A percentile compares a stretch with the other conserved stretches of the same genome.
Conservation (phyloP, 345 rosid genomes). For the Odontarrhena argentea region DNA sequence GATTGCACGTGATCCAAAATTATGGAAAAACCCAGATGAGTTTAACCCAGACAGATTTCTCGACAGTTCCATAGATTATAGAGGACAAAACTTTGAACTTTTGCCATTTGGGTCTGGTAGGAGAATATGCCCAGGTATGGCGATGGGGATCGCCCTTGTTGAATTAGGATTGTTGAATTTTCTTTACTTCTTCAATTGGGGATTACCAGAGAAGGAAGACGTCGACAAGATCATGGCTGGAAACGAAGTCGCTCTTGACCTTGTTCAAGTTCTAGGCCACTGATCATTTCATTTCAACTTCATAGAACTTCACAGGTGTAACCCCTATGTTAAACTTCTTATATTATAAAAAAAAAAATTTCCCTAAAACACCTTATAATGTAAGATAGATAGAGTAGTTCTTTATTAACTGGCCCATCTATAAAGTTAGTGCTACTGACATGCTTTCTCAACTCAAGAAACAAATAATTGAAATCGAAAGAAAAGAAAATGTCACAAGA, state of each 20-base stretch:
- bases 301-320: too few relatives aligned
- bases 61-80: conserved; percentile 39
- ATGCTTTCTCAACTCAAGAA: not conserved
- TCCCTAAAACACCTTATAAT: too few relatives aligned
- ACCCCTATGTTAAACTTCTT: too few relatives aligned
- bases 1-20: conserved; percentile 48
- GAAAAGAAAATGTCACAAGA: conserved; percentile 34
- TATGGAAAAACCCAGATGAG: conserved; percentile 46
- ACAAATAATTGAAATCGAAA: not conserved
- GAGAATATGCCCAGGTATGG: conserved; percentile 11
- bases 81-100: conserved; percentile 48
- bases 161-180: conserved; percentile 13
- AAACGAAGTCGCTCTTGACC: conserved; percentile 15
- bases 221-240: not conserved
- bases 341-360: too few relatives aligned
- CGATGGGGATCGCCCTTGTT: conserved; percentile 5
- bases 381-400: too few relatives aligned
- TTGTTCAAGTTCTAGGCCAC: conserved; percentile 27
- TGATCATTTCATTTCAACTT: too few relatives aligned
- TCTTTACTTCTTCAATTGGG: conserved; percentile 32
- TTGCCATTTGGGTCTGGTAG: conserved; percentile 51
- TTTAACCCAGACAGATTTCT: conserved; percentile 50
- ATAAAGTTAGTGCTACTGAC: conserved; percentile 14
- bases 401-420: not conserved
- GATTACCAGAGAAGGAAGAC: conserved; percentile 2